Evolutionary conservation across 805 yeast species (phyloP).

Genomic region (Spathaspora sp.): DNA sequence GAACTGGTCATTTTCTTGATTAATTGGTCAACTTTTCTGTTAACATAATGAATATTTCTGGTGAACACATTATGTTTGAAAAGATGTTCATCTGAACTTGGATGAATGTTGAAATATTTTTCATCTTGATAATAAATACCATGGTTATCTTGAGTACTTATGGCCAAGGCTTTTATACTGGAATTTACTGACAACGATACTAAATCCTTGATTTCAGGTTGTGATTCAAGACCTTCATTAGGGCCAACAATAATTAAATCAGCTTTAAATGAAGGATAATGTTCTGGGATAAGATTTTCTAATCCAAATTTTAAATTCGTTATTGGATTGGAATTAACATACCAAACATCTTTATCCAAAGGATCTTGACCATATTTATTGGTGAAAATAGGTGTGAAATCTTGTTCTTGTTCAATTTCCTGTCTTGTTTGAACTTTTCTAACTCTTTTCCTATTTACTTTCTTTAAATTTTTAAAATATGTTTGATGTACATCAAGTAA

Average conservation of each 20-base stretch:
- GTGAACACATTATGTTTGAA: slow-evolving; percentile 18
- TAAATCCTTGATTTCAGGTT: slow-evolving; percentile 15
- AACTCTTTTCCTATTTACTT: slow-evolving; percentile 12
- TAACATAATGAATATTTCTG: slow-evolving; percentile 21
- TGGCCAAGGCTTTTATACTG: slow-evolving; percentile 17
- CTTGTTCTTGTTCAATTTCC: slow-evolving; percentile 1
- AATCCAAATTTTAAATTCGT: slow-evolving; percentile 22
- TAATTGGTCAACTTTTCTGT: slow-evolving; percentile 18
- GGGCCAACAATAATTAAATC: slow-evolving; percentile 30
- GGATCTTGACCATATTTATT: slow-evolving; percentile 32
- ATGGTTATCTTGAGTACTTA: slow-evolving; percentile 23
- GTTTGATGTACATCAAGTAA: slow-evolving; percentile 27
- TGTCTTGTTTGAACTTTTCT: slow-evolving; percentile 13
- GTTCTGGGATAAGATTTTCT: slow-evolving; percentile 21
- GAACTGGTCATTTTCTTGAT: slow-evolving; percentile 9
- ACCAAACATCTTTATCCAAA: slow-evolving; percentile 28
- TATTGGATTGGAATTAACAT: slow-evolving; percentile 25
- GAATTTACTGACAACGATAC: slow-evolving; percentile 8
- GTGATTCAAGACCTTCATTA: slow-evolving; percentile 16
- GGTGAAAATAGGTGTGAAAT: slow-evolving; percentile 4
- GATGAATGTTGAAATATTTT: slow-evolving; percentile 17
- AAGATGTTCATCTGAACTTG: slow-evolving; percentile 3
- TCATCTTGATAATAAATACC: slow-evolving; percentile 34
- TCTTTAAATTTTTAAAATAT: slow-evolving; percentile 17
- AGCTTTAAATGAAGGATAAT: slow-evolving; percentile 21